A percentile compares a stretch with the other conserved stretches of the same genome.
These are phyloP conservation scores for Thozetella sp. DNA, from an alignment of 495 filamentous ascomycete genomes.

Conservation along the genomic window DNA sequence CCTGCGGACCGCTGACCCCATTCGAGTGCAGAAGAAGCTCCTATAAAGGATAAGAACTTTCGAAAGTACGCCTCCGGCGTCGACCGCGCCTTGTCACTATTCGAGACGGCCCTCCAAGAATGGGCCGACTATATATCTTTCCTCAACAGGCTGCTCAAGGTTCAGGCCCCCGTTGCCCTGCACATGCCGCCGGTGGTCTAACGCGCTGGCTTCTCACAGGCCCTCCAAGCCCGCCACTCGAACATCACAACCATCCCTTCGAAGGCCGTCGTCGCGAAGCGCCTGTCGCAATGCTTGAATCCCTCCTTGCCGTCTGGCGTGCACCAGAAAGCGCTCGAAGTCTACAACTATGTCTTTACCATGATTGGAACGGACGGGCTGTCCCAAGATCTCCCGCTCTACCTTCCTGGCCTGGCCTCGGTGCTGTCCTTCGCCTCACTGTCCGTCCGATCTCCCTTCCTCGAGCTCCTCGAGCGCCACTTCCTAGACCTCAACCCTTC, in stretches of 20 bases:
- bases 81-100: constrained; percentile 84
- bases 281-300: constrained; percentile 92
- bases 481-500: constrained; percentile 69
- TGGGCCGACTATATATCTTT: constrained; percentile 99
- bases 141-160: constrained; percentile 88
- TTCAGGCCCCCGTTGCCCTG: constrained; percentile 29
- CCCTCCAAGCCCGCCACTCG: constrained; percentile 82
- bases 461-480: constrained; percentile 80
- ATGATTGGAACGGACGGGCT: constrained; percentile 75
- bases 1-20: background rate
- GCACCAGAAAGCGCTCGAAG: constrained; percentile 96
- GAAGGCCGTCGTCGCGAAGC: constrained; percentile 82
- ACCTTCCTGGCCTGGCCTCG: constrained; percentile 85
- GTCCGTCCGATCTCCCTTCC: constrained; percentile 79
- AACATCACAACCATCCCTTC: constrained; percentile 75
- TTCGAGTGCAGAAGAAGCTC: constrained; percentile 53
- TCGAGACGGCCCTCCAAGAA: constrained; percentile 92
- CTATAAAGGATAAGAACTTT: constrained; percentile 86
- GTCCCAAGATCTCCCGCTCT: constrained; percentile 79
- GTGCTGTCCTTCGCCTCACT: constrained; percentile 93
- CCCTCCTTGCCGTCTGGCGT: constrained; percentile 92
- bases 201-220: constrained; percentile 54
- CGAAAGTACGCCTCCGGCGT: constrained; percentile 88
- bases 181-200: constrained; percentile 9
- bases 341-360: constrained; percentile 86